Percentiles rank a stretch among this genome's conserved stretches.
Conservation (phyloP, 352 stramenopile genomes). For the Paralagenidium karlingii region DNA sequence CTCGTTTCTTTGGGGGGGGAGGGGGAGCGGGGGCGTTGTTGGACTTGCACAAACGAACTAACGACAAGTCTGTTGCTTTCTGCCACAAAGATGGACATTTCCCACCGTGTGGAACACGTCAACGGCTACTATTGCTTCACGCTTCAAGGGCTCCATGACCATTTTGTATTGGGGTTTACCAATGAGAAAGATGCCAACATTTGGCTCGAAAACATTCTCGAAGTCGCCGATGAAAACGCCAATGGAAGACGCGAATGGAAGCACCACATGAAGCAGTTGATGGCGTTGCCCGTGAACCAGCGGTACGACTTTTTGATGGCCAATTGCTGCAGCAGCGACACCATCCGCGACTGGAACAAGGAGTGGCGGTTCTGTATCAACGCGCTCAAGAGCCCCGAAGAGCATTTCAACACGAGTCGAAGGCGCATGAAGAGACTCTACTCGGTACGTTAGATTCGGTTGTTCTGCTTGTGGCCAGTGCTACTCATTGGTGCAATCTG, state of each 20-base stretch:
- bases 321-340: slow-evolving; percentile 25
- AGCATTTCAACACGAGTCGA: slow-evolving; percentile 20
- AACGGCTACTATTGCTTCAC: slow-evolving; percentile 53
- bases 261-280: slow-evolving; percentile 29
- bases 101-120: slow-evolving; percentile 15
- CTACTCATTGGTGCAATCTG: not conserved
- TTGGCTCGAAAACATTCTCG: slow-evolving; percentile 55
- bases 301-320: slow-evolving; percentile 31
- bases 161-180: slow-evolving; percentile 38
- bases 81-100: slow-evolving; percentile 22
- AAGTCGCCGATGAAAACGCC: slow-evolving; percentile 63
- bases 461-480: no score
- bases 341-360: slow-evolving; percentile 60
- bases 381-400: slow-evolving; percentile 17
- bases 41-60: not conserved
- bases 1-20: no score
- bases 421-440: slow-evolving; percentile 42
- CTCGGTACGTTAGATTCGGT: slow-evolving; percentile 15
- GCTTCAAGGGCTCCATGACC: slow-evolving; percentile 21
- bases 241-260: slow-evolving; percentile 54
- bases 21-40: not conserved
- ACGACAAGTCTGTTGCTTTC: not conserved
- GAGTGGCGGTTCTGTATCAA: slow-evolving; percentile 66
- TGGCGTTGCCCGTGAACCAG: no score
- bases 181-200: slow-evolving; percentile 20